phyloP scores from a whole-genome alignment of 129 eudicot genomes.

The Smallanthus sonchifolius region DNA sequence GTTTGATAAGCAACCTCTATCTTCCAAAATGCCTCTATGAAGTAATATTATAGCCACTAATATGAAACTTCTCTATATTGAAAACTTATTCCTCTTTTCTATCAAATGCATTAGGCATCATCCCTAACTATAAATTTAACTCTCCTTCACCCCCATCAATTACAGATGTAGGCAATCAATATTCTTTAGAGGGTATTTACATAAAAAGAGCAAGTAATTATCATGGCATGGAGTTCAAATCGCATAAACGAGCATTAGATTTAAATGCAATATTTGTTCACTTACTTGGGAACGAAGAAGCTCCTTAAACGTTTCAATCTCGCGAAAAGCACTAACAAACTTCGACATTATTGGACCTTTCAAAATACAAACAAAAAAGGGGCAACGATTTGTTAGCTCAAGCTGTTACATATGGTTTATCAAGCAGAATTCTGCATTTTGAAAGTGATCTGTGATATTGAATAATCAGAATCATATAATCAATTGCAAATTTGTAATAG shows the following conservation, averaged over 20 bases:
- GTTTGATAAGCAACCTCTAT: no score
- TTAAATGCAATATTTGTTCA: constrained; percentile 19
- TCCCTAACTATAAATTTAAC: no score
- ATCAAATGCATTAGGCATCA: no score
- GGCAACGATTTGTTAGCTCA: constrained; percentile 5
- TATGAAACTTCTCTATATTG: no score
- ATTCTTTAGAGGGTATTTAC: not conserved
- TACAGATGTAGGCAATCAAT: not conserved
- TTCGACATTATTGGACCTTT: constrained; percentile 85
- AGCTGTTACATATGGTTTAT: not conserved
- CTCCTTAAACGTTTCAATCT: constrained; percentile 95
- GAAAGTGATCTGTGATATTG: not conserved
- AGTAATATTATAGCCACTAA: no score
- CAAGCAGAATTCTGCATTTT: not conserved
- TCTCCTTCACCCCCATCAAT: not conserved
- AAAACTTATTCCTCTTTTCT: no score
- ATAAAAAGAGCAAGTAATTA: not conserved
- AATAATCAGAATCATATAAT: not conserved
- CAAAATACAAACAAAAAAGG: constrained; percentile 6
- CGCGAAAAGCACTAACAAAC: constrained; percentile 74
- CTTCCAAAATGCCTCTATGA: no score
- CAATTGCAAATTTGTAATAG: not conserved
- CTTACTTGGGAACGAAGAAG: constrained; percentile 96
- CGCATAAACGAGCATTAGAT: not conserved
- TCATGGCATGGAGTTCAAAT: not conserved